Evolutionary conservation across 768 basidiomycete species (phyloP), one percentile per base, ranked within the genome.

Genomic region (Pisolithus tinctorius): DNA sequence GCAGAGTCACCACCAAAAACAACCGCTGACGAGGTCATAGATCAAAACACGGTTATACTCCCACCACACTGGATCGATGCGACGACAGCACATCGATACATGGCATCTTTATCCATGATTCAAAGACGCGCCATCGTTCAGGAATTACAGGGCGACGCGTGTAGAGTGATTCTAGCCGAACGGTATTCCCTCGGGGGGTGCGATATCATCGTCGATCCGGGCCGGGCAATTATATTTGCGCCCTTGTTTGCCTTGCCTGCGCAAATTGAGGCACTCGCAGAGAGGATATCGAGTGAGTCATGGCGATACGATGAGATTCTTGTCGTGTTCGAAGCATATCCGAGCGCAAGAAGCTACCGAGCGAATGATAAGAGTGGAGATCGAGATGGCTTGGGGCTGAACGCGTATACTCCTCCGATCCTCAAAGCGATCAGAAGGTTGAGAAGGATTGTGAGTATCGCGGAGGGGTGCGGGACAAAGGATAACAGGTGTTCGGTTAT

Each of bases 341-440:
- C 82, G 4, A 71, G 73, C 14, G 69, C 73, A 4, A 50, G 72
- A 74, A 62, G 27, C 69, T 69, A 55, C 64, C 60, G 55, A 42
- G 45, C 25, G 16, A 52, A 51, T 20, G 25, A 43, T 14, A 26
- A 13, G 13, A 49, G 26, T 47, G 49, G 45, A n/a, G 47, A 54
- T 47, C 53, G 44, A 9, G n/a, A 30, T 5, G 53, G 54, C 48
- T 45, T 43, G 4, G 20, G 20, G 0, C 65, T 56, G 7, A 72
- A 74, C 48, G 78, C 82, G 0, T 88, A 83, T 59, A 79, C 84
- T 0, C 79, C 81, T 3, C 83, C 85, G 0, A 75, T 86, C 37
- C 57, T 86, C 50, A 88, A 84, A 56, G 81, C 85, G 0, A 69
- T 90, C 58, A 82, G 79, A 65, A 85, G 78, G 61, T 75, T 92